These are phyloP conservation scores for Fragilariopsis cylindrus DNA, from an alignment of 108 stramenopile species.

Conservation along the genomic window DNA sequence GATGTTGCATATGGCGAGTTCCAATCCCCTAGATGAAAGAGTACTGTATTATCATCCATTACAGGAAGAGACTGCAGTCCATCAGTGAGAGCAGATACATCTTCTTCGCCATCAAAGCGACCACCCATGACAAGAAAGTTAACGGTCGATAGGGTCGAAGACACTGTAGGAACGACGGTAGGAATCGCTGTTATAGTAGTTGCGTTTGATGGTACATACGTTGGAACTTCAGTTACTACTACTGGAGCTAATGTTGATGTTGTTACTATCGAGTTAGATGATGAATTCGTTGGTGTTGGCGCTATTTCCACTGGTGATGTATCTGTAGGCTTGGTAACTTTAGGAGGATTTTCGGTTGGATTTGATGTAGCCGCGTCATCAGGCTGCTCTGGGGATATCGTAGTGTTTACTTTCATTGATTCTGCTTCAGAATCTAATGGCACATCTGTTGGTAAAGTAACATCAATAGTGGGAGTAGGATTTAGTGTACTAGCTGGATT, in stretches of 20 bases:
- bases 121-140: slow-evolving; percentile 42
- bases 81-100: slow-evolving; percentile 21
- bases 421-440: neutral
- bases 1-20: slow-evolving; percentile 35
- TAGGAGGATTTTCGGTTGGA: neutral
- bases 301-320: neutral
- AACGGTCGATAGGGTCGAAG: slow-evolving; percentile 1
- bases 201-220: neutral
- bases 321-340: neutral
- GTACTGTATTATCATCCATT: slow-evolving; percentile 21
- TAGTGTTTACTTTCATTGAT: no score
- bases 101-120: slow-evolving; percentile 25
- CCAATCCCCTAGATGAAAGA: slow-evolving; percentile 56
- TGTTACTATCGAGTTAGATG: slow-evolving; percentile 1
- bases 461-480: neutral
- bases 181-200: neutral
- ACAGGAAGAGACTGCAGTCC: slow-evolving; percentile 23
- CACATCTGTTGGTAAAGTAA: neutral
- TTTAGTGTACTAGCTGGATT: neutral
- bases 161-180: slow-evolving; percentile 16
- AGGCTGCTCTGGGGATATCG: neutral
- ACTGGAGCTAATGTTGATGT: neutral
- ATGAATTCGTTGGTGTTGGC: neutral
- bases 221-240: neutral
- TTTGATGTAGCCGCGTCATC: neutral